These are phyloP conservation scores for Penicillium fuscoglaucum DNA, from an alignment of 2,329 filamentous ascomycete genomes.

Conservation along the genomic window DNA sequence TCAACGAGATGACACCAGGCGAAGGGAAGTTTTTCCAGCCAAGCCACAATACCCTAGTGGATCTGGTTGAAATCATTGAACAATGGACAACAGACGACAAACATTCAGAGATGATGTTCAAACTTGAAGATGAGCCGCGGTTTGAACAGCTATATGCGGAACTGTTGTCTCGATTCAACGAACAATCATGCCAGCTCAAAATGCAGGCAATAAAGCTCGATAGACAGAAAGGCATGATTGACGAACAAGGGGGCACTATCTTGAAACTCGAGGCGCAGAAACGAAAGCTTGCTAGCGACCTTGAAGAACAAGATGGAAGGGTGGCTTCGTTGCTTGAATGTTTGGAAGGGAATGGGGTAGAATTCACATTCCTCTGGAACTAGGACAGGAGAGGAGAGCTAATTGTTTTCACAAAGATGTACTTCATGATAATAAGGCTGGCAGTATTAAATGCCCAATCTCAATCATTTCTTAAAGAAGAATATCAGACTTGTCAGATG, in stretches of 20 bases:
- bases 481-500: neutral
- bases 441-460: neutral
- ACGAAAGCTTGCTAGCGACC: neutral
- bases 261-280: neutral
- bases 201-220: neutral
- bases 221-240: neutral
- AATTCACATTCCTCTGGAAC: neutral
- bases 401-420: neutral
- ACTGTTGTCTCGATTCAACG: neutral
- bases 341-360: no score
- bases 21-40: neutral
- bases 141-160: neutral
- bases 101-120: neutral
- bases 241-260: neutral
- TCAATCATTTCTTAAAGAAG: neutral
- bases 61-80: neutral
- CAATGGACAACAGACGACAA: neutral
- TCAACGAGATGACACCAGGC: neutral
- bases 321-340: neutral
- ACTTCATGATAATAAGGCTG: neutral
- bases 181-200: neutral
- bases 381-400: neutral
- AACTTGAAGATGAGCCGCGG: neutral
- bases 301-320: neutral
- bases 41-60: neutral